Evolutionary conservation across 2,329 filamentous ascomycete genomes (phyloP), one percentile per base, ranked within the genome.

Genomic region (Rosellinia necatrix): DNA sequence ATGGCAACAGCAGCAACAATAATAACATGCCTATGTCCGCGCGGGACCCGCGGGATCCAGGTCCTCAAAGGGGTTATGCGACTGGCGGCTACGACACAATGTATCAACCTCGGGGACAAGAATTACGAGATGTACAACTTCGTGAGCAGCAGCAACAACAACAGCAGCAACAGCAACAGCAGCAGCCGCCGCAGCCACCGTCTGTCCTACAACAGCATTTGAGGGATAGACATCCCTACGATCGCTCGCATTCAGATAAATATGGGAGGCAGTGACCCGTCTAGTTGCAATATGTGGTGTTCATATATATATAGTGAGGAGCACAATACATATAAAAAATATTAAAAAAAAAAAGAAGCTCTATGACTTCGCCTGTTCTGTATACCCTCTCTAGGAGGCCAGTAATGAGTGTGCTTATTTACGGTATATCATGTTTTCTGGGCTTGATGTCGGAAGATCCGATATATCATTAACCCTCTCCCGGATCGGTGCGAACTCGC

Each of bases 11-110:
- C n/a, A n/a, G n/a, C n/a, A n/a, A n/a, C n/a, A n/a, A n/a, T n/a
- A n/a, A n/a, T n/a, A n/a, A n/a, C 12, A 76, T 77, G 3, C 74
- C 78, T 1, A 74, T 68, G 2, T 75, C 76, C 4, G 64, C 65
- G 4, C 71, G 68, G 9, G 72, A 72, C 25, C 71, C 74, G 42
- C 73, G 77, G 38, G 78, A 80, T 56, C 74, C 78, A 8, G 71
- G 74, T 15, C 73, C 74, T 1, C 70, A 70, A 1, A 74, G 78
- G 17, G 79, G 76, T 63, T 80, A 77, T 62, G 80, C 78, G 1
- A 77, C 78, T 3, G 74, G 72, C 9, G 61, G 64, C 2, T 80
- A 79, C 50, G 78, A 81, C 6, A 71, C 78, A 13, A 74, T 72
- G 6, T 78, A 77, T 48, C 71, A 71, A 9, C 68, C 70, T 2